Base-by-base conservation (phyloP, 208 protist genomes). In the Tritrichomonas musculus region DNA sequence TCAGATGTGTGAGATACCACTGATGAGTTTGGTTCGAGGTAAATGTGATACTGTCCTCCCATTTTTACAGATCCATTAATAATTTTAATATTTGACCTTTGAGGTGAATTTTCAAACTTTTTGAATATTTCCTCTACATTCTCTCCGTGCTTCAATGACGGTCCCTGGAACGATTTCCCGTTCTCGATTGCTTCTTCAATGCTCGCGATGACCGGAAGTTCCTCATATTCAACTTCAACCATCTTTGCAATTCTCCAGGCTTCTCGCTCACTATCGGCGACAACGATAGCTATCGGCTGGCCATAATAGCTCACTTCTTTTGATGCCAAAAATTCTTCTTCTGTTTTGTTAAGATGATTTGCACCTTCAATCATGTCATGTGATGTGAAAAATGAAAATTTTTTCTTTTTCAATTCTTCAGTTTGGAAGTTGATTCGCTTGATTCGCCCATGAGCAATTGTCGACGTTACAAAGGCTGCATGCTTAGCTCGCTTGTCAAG, bases 31-130 rank as follows among this genome's bases (percentile, higher is more conserved):
- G 97, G 95, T 93, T 98, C 97, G 0, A 98, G 66, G 94, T 98
- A 97, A 60, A 98, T 97, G 82, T 98, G 97, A 77, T 97, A 96
- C 94, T 98, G 97, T 1, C 95, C 97, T 30, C 95, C 96, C 36
- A 96, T 94, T 1, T 93, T 72, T 11, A 96, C 49, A 33, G 93
- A 64, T 44, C 95, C 96, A 66, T 96, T 94, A 8, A 97, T 44
- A 0, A 97, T 53, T 25, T 94, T 60, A 22, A 60, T 22, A 22
- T 60, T 60, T 60, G 53, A n/a, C 17, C 17, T 60, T 60, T 22
- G 53, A 5, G n/a, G n/a, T n/a, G n/a, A n/a, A n/a, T 2, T 97
- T 57, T n/a, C 93, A 69, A 39, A 96, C 93, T n/a, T 49, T 44
- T 25, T 94, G 55, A 9, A 39, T 49, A 60, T 5, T 22, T 22